Percentiles rank a stretch among this genome's conserved stretches.
These are phyloP conservation scores for Dactylellina drechsleri DNA, from an alignment of 2,329 filamentous ascomycete genomes.

Conservation along the genomic window DNA sequence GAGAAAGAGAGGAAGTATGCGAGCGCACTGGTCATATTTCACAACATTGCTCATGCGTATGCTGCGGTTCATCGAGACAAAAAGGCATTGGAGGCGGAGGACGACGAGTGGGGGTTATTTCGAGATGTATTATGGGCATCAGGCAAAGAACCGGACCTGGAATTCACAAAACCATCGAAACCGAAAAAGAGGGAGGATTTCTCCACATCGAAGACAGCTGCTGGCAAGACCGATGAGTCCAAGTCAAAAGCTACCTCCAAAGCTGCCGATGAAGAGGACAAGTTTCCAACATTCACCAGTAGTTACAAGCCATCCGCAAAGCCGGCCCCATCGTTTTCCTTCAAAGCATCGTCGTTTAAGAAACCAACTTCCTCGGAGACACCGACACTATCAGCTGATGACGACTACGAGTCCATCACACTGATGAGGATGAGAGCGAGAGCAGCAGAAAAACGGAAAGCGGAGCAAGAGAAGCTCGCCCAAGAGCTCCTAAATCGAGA, in stretches of 20 bases:
- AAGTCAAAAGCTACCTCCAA: constrained; percentile 1
- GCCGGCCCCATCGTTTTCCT: constrained; percentile 55
- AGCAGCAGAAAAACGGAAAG: constrained; percentile 57
- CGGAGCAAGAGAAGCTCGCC: constrained; percentile 54
- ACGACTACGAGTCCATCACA: constrained; percentile 58
- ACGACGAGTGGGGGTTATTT: constrained; percentile 50
- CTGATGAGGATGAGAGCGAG: constrained; percentile 58
- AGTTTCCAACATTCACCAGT: constrained; percentile 31
- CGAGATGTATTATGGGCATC: constrained; percentile 57
- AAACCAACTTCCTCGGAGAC: constrained; percentile 25
- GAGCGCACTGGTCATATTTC: constrained; percentile 57
- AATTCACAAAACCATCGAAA: constrained; percentile 34
- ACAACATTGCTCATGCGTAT: constrained; percentile 56
- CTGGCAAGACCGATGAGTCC: neutral
- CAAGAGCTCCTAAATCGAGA: constrained; percentile 56
- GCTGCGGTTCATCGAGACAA: constrained; percentile 55
- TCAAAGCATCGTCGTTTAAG: constrained; percentile 50
- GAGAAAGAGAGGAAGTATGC: constrained; percentile 55
- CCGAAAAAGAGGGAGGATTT: neutral
- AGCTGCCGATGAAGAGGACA: constrained; percentile 18
- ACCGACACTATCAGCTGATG: constrained; percentile 2
- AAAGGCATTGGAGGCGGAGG: constrained; percentile 35
- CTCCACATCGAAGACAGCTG: neutral
- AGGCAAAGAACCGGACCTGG: constrained; percentile 57
- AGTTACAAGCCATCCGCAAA: constrained; percentile 36